A percentile compares a stretch with the other conserved stretches of the same genome.
These are phyloP conservation scores for Byssothecium circinans DNA, from an alignment of 2,329 filamentous ascomycete species.

Conservation along the genomic window DNA sequence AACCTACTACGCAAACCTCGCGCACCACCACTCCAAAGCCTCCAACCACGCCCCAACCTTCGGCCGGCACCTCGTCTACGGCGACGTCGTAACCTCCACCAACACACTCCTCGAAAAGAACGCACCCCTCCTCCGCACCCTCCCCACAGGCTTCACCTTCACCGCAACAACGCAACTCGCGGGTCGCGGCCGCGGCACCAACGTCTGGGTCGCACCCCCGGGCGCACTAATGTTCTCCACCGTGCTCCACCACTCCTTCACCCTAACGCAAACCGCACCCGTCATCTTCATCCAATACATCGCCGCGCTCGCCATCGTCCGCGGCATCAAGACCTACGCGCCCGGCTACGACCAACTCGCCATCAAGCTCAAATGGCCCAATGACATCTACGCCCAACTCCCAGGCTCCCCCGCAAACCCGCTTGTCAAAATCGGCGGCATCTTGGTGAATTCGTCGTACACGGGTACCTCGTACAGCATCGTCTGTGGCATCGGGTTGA, in stretches of 20 bases:
- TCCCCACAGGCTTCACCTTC: conserved; percentile 85
- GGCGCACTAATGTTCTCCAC: conserved; percentile 87
- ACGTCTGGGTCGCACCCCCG: conserved; percentile 91
- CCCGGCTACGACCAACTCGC: conserved; percentile 73
- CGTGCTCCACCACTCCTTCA: conserved; percentile 78
- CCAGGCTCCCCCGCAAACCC: conserved; percentile 54
- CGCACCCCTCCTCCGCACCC: conserved; percentile 69
- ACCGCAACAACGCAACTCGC: conserved; percentile 87
- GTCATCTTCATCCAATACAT: conserved; percentile 95
- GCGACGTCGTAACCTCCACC: conserved; percentile 89
- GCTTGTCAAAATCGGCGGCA: conserved; percentile 90
- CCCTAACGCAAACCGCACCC: conserved; percentile 70
- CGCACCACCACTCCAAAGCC: conserved; percentile 63
- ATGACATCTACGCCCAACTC: conserved; percentile 68
- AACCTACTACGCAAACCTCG: conserved; percentile 72
- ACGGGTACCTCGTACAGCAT: conserved; percentile 76
- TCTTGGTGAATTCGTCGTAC: conserved; percentile 88
- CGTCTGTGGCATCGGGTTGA: conserved; percentile 80
- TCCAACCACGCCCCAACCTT: conserved; percentile 63
- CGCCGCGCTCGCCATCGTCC: conserved; percentile 81
- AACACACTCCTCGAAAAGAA: conserved; percentile 96
- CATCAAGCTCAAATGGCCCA: conserved; percentile 94
- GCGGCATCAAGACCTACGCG: conserved; percentile 80
- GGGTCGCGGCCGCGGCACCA: conserved; percentile 82
- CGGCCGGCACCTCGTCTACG: conserved; percentile 79